A percentile compares a stretch with the other conserved stretches of the same genome.
These are phyloP conservation scores for Aspergillus hancockii DNA, from an alignment of 495 filamentous ascomycete species.

Conservation along the genomic window DNA sequence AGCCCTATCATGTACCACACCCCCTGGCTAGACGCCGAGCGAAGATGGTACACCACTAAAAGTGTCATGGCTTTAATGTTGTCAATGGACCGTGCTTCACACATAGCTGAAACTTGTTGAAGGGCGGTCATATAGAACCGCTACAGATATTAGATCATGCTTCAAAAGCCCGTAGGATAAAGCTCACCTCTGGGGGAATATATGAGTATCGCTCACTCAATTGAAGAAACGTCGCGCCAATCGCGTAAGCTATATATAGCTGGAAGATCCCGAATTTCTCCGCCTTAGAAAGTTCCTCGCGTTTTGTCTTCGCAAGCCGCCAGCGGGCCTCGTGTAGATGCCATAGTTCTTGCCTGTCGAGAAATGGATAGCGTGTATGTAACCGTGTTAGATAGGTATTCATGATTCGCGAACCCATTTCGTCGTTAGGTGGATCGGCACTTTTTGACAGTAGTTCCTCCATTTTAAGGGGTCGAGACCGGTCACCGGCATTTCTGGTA, in stretches of 20 bases:
- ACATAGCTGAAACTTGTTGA: slow-evolving; percentile 51
- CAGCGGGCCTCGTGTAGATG: slow-evolving; percentile 46
- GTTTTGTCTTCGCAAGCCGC: slow-evolving; percentile 41
- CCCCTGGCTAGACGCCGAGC: slow-evolving; percentile 52
- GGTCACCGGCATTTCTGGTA: slow-evolving; percentile 14
- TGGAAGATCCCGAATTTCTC: slow-evolving; percentile 54
- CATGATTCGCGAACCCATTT: slow-evolving; percentile 47
- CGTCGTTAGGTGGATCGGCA: slow-evolving; percentile 50
- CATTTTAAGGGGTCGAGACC: slow-evolving; percentile 31
- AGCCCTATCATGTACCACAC: slow-evolving; percentile 61
- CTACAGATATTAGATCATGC: slow-evolving; percentile 19
- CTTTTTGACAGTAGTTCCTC: slow-evolving; percentile 43
- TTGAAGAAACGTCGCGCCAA: slow-evolving; percentile 51
- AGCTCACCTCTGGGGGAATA: slow-evolving; percentile 43
- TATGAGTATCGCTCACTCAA: slow-evolving; percentile 49
- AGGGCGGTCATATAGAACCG: slow-evolving; percentile 51
- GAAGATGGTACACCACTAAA: slow-evolving; percentile 53
- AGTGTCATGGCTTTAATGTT: slow-evolving; percentile 60
- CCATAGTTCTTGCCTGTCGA: slow-evolving; percentile 48
- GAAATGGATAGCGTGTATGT: slow-evolving; percentile 52
- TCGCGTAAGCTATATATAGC: slow-evolving; percentile 54
- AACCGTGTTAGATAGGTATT: slow-evolving; percentile 48
- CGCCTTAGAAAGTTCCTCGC: slow-evolving; percentile 36
- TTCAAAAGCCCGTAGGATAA: not conserved
- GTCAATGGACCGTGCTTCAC: slow-evolving; percentile 50